Conservation (phyloP, 345 rosid species). For the Moricandia arvensis region DNA sequence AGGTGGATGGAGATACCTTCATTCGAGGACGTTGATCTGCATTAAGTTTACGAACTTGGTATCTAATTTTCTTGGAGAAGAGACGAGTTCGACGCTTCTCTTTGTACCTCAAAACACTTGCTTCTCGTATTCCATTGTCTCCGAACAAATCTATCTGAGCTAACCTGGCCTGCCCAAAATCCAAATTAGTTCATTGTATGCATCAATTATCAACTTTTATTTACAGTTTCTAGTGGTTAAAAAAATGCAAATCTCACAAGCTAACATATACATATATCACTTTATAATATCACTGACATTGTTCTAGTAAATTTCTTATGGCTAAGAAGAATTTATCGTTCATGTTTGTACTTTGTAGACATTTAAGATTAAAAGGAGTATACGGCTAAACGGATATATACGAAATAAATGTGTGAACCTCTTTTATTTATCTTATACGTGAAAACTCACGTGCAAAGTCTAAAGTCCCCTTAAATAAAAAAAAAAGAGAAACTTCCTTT, state of each 20-base stretch:
- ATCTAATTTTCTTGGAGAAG: conserved; percentile 88
- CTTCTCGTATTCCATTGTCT: conserved; percentile 69
- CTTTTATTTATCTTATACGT: conserved; percentile 29
- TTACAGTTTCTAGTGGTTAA: not conserved
- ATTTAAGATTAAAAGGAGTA: conserved; percentile 20
- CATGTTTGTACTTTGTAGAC: conserved; percentile 9
- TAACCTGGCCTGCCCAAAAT: conserved; percentile 59
- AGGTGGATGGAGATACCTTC: conserved; percentile 53
- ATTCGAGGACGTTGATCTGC: conserved; percentile 89
- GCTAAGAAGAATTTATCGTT: not conserved
- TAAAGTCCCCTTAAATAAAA: conserved; percentile 10
- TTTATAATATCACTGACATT: not conserved
- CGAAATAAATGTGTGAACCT: conserved; percentile 10
- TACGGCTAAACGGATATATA: conserved; percentile 1
- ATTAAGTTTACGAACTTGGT: conserved; percentile 84
- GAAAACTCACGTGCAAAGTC: conserved; percentile 34
- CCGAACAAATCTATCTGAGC: conserved; percentile 76
- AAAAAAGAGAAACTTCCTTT: not conserved
- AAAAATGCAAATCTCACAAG: not conserved
- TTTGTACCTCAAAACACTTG: conserved; percentile 83
- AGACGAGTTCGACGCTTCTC: conserved; percentile 87
- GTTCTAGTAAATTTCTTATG: not conserved
- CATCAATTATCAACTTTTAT: not conserved
- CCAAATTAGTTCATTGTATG: conserved; percentile 12
- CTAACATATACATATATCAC: not conserved